These are phyloP conservation scores for Phialophora verrucosa DNA, from an alignment of 2,329 filamentous ascomycete genomes.

Conservation along the genomic window DNA sequence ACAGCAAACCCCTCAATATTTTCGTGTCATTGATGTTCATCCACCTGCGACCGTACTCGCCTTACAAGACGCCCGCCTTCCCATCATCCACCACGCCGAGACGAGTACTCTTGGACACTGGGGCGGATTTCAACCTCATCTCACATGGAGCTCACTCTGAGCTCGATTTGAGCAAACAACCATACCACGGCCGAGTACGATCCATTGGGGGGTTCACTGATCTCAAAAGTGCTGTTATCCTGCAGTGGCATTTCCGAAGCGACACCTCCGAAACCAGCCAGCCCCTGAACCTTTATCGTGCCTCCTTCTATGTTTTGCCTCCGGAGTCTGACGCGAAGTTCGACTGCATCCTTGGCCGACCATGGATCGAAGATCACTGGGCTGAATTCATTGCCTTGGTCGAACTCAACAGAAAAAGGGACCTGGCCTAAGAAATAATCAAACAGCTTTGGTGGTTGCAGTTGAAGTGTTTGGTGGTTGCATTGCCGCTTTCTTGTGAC, in stretches of 20 bases:
- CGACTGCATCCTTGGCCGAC: slow-evolving; percentile 35
- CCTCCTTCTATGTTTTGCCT: slow-evolving; percentile 28
- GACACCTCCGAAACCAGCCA: background rate
- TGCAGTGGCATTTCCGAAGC: slow-evolving; percentile 30
- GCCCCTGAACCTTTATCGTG: slow-evolving; percentile 15
- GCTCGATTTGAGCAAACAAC: slow-evolving; percentile 22
- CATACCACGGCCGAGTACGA: slow-evolving; percentile 21
- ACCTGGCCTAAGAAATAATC: background rate
- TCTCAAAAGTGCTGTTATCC: slow-evolving; percentile 23
- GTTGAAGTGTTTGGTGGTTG: slow-evolving; percentile 3
- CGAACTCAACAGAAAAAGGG: slow-evolving; percentile 22
- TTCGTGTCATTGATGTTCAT: slow-evolving; percentile 30
- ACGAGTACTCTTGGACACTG: slow-evolving; percentile 34
- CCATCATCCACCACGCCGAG: slow-evolving; percentile 24
- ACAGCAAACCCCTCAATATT: slow-evolving; percentile 14
- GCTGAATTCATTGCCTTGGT: slow-evolving; percentile 28
- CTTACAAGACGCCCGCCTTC: background rate
- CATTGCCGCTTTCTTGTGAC: background rate
- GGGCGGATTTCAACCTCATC: slow-evolving; percentile 35
- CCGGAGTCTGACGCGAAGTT: slow-evolving; percentile 24
- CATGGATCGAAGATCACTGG: slow-evolving; percentile 35
- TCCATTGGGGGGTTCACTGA: slow-evolving; percentile 30
- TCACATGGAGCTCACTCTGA: slow-evolving; percentile 22
- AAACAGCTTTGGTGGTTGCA: background rate
- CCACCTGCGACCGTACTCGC: slow-evolving; percentile 11